Conservation (phyloP, 1,139 yeast genomes). For the Hyphopichia buzzinii region DNA sequence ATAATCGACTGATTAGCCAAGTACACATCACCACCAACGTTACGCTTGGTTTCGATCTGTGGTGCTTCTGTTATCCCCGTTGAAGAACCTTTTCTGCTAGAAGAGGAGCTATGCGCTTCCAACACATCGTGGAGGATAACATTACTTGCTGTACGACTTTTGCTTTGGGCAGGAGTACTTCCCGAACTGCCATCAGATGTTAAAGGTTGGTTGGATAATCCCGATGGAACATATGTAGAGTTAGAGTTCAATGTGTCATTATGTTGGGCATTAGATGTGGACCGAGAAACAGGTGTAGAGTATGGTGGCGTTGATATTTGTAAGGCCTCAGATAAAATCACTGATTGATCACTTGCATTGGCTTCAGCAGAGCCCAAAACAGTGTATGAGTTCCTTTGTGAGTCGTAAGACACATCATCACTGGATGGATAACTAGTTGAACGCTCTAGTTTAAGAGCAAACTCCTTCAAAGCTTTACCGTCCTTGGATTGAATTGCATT, state of each 20-base stretch:
- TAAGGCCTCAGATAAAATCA: constrained; percentile 35
- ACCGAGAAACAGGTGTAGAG: constrained; percentile 7
- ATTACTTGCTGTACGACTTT: constrained; percentile 13
- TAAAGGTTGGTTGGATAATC: constrained; percentile 14
- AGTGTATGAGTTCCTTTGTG: constrained; percentile 14
- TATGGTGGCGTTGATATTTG: constrained; percentile 13
- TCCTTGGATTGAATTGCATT: constrained; percentile 45
- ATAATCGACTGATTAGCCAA: constrained; percentile 46
- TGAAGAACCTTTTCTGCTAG: constrained; percentile 37
- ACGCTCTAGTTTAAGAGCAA: constrained; percentile 26
- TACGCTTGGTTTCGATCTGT: constrained; percentile 48
- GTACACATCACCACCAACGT: constrained; percentile 57
- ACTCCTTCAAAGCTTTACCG: constrained; percentile 22
- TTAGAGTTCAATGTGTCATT: not conserved
- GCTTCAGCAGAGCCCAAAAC: constrained; percentile 5
- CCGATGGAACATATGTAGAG: constrained; percentile 12
- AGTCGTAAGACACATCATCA: constrained; percentile 29
- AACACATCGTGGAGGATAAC: constrained; percentile 33
- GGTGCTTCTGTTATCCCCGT: constrained; percentile 42
- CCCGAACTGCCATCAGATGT: not conserved
- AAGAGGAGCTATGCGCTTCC: constrained; percentile 26
- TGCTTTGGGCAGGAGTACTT: not conserved
- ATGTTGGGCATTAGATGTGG: constrained; percentile 3
- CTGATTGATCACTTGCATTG: constrained; percentile 23
- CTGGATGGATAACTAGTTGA: constrained; percentile 32